Evolutionary conservation across 2,329 filamentous ascomycete genomes (phyloP).

Genomic region (Sarocladium oryzae): DNA sequence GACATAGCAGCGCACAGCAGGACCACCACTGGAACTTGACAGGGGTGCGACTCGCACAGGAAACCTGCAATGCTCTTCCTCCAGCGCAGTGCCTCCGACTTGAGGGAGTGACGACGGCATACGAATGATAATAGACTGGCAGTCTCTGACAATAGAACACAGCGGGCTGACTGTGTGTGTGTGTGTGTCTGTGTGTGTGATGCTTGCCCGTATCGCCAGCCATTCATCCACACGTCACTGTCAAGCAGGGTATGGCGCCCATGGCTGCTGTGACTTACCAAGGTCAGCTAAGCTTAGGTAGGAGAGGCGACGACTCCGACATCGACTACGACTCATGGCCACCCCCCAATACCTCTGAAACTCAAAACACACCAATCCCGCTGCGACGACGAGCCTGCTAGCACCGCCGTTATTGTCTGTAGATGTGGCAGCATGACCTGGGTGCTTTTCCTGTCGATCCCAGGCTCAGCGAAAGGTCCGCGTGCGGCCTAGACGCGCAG

Average conservation of each 20-base stretch:
- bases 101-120: neutral
- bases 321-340: neutral
- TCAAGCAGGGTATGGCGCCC: too few relatives aligned
- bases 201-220: neutral
- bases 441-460: neutral
- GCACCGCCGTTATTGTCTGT: neutral
- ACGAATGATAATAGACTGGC: neutral
- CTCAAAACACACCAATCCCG: neutral
- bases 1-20: neutral
- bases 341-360: slow-evolving; percentile 1
- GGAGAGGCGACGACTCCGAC: neutral
- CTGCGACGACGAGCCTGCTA: neutral
- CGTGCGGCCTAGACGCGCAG: slow-evolving; percentile 3
- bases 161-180: neutral
- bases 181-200: neutral
- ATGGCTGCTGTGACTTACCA: too few relatives aligned
- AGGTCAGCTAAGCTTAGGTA: too few relatives aligned
- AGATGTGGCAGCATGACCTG: slow-evolving; percentile 3
- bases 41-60: slow-evolving; percentile 6
- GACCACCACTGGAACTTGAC: neutral
- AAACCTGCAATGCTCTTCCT: neutral
- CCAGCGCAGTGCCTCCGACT: neutral
- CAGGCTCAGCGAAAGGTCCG: neutral
- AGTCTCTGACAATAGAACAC: neutral
- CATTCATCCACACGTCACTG: too few relatives aligned